Evolutionary conservation across 148 eudicot species (phyloP), one percentile per base, ranked within the genome.

Genomic region (Rhododendron mucronatum): DNA sequence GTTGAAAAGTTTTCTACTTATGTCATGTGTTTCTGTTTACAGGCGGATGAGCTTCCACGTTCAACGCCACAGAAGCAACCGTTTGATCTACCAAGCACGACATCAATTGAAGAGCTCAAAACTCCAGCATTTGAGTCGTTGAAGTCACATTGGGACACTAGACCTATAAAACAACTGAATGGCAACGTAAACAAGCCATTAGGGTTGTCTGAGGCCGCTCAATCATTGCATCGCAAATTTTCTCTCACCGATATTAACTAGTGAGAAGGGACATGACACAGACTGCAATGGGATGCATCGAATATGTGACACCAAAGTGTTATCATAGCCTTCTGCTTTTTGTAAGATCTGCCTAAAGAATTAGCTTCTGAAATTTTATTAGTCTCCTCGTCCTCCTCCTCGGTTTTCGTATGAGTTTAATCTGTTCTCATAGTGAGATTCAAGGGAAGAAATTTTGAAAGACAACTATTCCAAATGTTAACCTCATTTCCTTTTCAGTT

Each of bases 71-170:
- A 48, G 59, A 85, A 75, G 80, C 79, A 48, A 45, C 30, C 55
- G 45, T 14, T 30, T 10, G 39, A 61, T 82, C 48, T 86, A 53
- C 85, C 85, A 30, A 82, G 82, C 88, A 61, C 11, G 2, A 9
- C 21, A 33, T 74, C 81, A 55, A 76, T 82, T 26, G 88, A 82
- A 82, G 88, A 86, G 14, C 88, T 86, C 57, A 86, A 61, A 65
- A 86, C 85, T 82, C 88, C 85, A 10, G 51, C 76, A 57, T 82
- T 75, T 75, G 88, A 82, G 61, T 80, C 75, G 53, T 69, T 86
- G 57, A 77, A 86, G 23, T 26, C 53, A 20, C 61, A n/a, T 39
- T 53, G 85, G 45, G 73, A 41, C 83, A 55, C 75, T 82, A 50
- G 61, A 82, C 44, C 82, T 37, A 80, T 7, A 74, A 83, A 86